Evolutionary conservation across 352 stramenopile genomes (phyloP).

Genomic region (Phytophthora foliorum): DNA sequence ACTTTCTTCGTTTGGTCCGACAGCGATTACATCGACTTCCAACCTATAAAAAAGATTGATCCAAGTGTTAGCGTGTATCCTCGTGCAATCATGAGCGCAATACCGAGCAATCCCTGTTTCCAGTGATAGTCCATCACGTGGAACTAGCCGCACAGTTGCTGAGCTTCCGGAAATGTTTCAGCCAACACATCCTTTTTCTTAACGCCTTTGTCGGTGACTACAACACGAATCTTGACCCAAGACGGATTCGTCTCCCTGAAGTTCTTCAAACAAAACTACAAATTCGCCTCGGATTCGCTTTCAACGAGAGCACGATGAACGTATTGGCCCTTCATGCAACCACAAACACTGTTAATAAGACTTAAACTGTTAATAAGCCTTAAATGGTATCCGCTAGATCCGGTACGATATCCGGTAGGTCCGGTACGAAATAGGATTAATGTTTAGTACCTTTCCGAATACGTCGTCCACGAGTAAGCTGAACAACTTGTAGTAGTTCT

Average conservation of each 20-base stretch:
- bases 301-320: constrained; percentile 20
- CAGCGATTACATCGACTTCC: neutral
- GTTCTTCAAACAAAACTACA: constrained; percentile 7
- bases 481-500: constrained; percentile 32
- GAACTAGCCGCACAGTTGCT: constrained; percentile 9
- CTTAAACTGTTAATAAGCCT: too few relatives aligned
- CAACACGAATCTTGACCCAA: constrained; percentile 16
- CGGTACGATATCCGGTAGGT: neutral
- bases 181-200: constrained; percentile 1
- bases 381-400: too few relatives aligned
- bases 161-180: neutral
- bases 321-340: constrained; percentile 18
- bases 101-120: neutral
- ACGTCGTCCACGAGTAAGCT: constrained; percentile 23
- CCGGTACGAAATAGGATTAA: neutral
- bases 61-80: too few relatives aligned
- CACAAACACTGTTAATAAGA: neutral
- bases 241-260: constrained; percentile 19
- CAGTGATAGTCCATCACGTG: constrained; percentile 10
- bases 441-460: constrained; percentile 8
- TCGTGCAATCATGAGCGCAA: neutral
- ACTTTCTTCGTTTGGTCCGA: constrained; percentile 7
- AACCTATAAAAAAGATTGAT: neutral
- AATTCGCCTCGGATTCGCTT: constrained; percentile 13
- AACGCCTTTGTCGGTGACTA: constrained; percentile 25